Base-by-base conservation (phyloP, 371 early-diverging fungal species). In the Saksenaea oblongispora region DNA sequence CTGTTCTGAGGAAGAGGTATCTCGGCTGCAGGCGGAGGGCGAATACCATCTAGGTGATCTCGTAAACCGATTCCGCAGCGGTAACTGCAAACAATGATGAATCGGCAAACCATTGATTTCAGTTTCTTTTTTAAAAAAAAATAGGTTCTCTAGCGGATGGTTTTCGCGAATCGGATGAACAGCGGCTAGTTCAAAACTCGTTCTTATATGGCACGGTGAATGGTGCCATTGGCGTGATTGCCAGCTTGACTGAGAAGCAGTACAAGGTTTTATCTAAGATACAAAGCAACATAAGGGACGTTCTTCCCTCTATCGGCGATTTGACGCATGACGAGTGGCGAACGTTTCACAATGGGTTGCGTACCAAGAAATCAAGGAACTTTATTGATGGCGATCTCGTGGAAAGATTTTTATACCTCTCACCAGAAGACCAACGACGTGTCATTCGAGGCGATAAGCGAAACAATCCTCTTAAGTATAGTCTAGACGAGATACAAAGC, bases 311-410 rank as follows among this genome's bases (percentile, higher is more conserved):
- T 5, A 78, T 86, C n/a, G 92, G 91, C 3, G 79, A 76, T 7
- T 70, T 91, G 11, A 73, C 73, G n/a, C 84, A 90, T 73, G 34
- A 56, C 24, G 76, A 78, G 11, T 95, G 91, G 90, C 80, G 95
- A 22, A 69, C 68, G 3, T 93, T 85, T 66, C 58, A 61, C 34
- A 87, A 81, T 44, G 80, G 85, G 18, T 70, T 74, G 17, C 72
- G 84, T 39, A 70, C 63, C 0, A 58, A 70, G 8, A 70, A 73
- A 26, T 65, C 84, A 24, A 73, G 76, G 42, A 83, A 85, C 4
- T 89, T 91, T 63, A 70, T 97, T 35, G 97, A 98, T 68, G 98
- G 98, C 2, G 97, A 96, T 72, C 64, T 97, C 47, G 80, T 98
- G 13, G 94, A 95, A 71, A 63, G 70, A 58, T 95, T 89, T 57